phyloP scores from a whole-genome alignment of 176 grass and related monocot genomes.

The Pontederia crassipes region DNA sequence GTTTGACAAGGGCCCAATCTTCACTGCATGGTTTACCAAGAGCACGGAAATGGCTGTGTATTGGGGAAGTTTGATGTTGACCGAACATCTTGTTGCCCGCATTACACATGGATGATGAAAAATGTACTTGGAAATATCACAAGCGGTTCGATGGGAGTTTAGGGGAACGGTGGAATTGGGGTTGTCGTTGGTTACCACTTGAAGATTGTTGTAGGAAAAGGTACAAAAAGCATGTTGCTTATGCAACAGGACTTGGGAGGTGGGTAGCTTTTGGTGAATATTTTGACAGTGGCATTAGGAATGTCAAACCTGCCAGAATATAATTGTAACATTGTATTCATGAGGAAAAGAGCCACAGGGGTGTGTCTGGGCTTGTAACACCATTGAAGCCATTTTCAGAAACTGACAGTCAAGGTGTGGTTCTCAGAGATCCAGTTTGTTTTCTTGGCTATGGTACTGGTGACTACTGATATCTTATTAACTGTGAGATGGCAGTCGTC shows the following conservation, averaged over 20 bases:
- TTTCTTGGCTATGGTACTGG: constrained; percentile 51
- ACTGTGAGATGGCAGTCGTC: too few relatives aligned
- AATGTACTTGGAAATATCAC: neutral
- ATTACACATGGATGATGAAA: too few relatives aligned
- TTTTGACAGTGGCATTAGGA: constrained; percentile 46
- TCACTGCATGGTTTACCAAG: constrained; percentile 44
- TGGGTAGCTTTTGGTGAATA: constrained; percentile 28
- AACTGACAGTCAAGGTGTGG: constrained; percentile 43
- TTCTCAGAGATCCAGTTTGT: constrained; percentile 45
- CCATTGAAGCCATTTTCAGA: constrained; percentile 56
- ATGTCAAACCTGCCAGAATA: constrained; percentile 29
- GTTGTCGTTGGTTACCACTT: constrained; percentile 21
- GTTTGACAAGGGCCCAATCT: constrained; percentile 29
- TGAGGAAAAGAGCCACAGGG: constrained; percentile 72
- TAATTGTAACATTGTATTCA: constrained; percentile 20
- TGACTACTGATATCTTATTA: constrained; percentile 38
- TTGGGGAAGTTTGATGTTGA: constrained; percentile 36
- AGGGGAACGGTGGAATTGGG: constrained; percentile 31
- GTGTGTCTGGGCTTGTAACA: constrained; percentile 52
- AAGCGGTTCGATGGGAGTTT: constrained; percentile 76
- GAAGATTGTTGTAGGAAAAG: constrained; percentile 15
- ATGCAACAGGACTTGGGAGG: constrained; percentile 37
- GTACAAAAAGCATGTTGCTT: constrained; percentile 32
- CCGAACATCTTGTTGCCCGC: constrained; percentile 49
- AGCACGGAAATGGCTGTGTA: constrained; percentile 37